Percentiles rank a stretch among this genome's conserved stretches.
phyloP scores from a whole-genome alignment of 1,284 basidiomycete species.

The Coniophora puteana region DNA sequence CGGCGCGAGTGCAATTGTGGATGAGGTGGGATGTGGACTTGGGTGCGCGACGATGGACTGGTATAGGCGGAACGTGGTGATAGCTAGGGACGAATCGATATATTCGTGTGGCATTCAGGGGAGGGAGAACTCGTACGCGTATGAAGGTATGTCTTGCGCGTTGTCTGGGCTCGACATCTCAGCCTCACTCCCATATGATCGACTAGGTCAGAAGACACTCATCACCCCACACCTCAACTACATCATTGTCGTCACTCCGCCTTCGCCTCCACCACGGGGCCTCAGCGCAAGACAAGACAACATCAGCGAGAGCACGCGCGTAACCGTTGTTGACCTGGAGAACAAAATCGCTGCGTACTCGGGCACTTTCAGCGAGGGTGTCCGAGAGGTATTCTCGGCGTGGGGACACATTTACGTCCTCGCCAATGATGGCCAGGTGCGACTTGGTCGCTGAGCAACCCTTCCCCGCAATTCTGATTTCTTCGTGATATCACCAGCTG shows the following conservation, averaged over 20 bases:
- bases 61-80: conserved; percentile 69
- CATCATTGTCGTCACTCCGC: conserved; percentile 86
- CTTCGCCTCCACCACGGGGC: conserved; percentile 67
- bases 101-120: conserved; percentile 86
- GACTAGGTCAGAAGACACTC: conserved; percentile 61
- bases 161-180: conserved; percentile 1
- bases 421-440: conserved; percentile 72
- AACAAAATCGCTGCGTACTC: conserved; percentile 90
- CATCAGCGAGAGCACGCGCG: conserved; percentile 45
- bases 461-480: background rate
- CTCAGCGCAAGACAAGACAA: conserved; percentile 37
- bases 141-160: conserved; percentile 71
- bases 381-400: conserved; percentile 75
- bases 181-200: too few relatives aligned
- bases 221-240: conserved; percentile 77
- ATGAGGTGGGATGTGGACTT: conserved; percentile 83
- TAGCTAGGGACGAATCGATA: conserved; percentile 91
- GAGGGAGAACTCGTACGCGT: conserved; percentile 83
- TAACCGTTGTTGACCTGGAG: conserved; percentile 90
- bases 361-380: conserved; percentile 74
- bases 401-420: conserved; percentile 80
- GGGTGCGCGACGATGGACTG: conserved; percentile 84
- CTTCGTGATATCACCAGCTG: conserved; percentile 40
- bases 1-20: conserved; percentile 63
- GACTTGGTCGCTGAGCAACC: conserved; percentile 17